phyloP scores from a whole-genome alignment of 768 basidiomycete genomes.

The Podaxis mareebaensis region DNA sequence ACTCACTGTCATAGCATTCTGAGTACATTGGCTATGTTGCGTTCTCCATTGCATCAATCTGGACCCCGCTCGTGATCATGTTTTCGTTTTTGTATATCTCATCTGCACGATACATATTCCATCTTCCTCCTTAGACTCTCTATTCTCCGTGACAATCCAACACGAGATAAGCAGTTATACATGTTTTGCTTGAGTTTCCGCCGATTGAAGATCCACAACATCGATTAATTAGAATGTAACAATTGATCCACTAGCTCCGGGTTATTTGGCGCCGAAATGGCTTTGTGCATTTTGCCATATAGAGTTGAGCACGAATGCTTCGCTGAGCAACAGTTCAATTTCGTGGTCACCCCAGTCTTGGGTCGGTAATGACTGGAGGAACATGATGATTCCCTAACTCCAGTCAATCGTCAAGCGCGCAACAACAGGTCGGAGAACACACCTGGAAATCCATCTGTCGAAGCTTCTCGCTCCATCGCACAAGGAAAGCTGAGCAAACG shows the following conservation, averaged over 20 bases:
- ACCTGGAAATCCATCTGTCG: slow-evolving; percentile 99
- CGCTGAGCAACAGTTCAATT: slow-evolving; percentile 91
- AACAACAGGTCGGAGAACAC: slow-evolving; percentile 22
- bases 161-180: neutral
- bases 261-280: slow-evolving; percentile 70
- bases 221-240: neutral
- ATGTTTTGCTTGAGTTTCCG: neutral
- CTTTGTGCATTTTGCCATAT: slow-evolving; percentile 94
- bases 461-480: slow-evolving; percentile 92
- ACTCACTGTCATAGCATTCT: neutral
- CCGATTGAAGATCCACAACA: neutral
- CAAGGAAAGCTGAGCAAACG: slow-evolving; percentile 96
- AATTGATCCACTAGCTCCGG: neutral
- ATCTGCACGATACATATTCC: neutral
- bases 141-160: neutral
- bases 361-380: slow-evolving; percentile 89
- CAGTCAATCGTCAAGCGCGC: neutral
- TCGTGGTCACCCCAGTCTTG: slow-evolving; percentile 96
- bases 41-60: neutral
- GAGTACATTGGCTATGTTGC: neutral
- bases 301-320: slow-evolving; percentile 92
- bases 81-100: slow-evolving; percentile 2
- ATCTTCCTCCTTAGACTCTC: neutral
- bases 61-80: neutral
- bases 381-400: slow-evolving; percentile 95